Evolutionary conservation across 2,329 filamentous ascomycete species (phyloP).

Genomic region (Periglandula ipomoeae): DNA sequence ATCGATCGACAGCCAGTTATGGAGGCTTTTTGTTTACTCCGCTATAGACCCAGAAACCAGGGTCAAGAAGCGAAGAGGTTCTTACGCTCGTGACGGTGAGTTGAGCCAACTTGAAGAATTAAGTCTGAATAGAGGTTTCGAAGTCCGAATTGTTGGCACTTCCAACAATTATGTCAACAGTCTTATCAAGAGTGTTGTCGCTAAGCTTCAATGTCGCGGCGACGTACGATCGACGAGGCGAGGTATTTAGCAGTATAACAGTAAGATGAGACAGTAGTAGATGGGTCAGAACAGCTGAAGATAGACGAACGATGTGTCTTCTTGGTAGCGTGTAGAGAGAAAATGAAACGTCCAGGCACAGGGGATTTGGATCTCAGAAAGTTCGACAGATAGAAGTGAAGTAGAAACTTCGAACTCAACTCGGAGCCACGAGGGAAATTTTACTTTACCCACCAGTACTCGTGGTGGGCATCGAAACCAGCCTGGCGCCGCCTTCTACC

Average conservation of each 20-base stretch:
- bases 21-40: slow-evolving; percentile 97
- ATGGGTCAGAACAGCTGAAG: background rate
- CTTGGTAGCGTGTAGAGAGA: background rate
- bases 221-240: no score
- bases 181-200: background rate
- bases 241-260: background rate
- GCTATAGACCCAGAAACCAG: slow-evolving; percentile 86
- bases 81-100: slow-evolving; percentile 60
- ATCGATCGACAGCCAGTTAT: slow-evolving; percentile 52
- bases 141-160: background rate
- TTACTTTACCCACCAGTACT: background rate
- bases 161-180: background rate
- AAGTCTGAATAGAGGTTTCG: slow-evolving; percentile 1
- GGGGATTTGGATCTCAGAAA: background rate
- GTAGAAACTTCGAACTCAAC: slow-evolving; percentile 5
- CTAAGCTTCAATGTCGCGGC: background rate
- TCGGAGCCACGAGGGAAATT: background rate
- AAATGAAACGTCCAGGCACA: background rate
- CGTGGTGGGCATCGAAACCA: background rate
- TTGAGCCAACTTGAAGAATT: slow-evolving; percentile 91
- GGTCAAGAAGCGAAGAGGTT: slow-evolving; percentile 82
- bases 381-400: background rate
- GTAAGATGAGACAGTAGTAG: background rate
- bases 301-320: no score
- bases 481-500: background rate